A percentile compares a stretch with the other conserved stretches of the same genome.
Conservation (phyloP, 1,139 yeast species). For the Candida buenavistaensis region DNA sequence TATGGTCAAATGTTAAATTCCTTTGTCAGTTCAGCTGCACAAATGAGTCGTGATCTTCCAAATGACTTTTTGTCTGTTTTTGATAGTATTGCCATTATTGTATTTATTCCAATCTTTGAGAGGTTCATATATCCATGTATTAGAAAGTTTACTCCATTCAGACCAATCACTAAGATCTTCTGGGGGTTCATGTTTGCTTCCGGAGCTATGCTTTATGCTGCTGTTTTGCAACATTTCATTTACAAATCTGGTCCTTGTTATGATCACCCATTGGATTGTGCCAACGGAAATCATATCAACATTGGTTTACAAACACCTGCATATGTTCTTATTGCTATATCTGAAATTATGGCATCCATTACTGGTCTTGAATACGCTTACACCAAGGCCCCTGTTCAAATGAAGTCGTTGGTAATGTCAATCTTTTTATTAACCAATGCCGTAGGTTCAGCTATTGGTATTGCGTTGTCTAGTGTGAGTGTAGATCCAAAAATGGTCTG, state of each 20-base stretch:
- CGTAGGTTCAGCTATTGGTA: constrained; percentile 70
- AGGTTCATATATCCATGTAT: constrained; percentile 52
- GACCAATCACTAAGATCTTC: constrained; percentile 70
- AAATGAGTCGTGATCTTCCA: constrained; percentile 64
- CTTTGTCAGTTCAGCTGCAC: constrained; percentile 58
- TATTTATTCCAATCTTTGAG: constrained; percentile 62
- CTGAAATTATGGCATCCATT: constrained; percentile 65
- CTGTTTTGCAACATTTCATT: no score
- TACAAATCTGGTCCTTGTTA: constrained; percentile 50
- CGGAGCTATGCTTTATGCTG: constrained; percentile 48
- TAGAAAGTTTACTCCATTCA: constrained; percentile 56
- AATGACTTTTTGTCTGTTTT: constrained; percentile 64
- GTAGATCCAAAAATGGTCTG: constrained; percentile 68
- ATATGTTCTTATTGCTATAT: constrained; percentile 58
- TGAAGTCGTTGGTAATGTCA: constrained; percentile 69
- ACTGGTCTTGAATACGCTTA: constrained; percentile 71
- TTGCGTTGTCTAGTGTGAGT: constrained; percentile 66
- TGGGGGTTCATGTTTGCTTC: constrained; percentile 74
- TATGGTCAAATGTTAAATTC: constrained; percentile 66
- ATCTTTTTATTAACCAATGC: constrained; percentile 63
- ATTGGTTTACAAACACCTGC: constrained; percentile 68
- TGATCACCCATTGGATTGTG: constrained; percentile 51
- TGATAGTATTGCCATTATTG: constrained; percentile 58
- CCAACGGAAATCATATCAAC: constrained; percentile 48
- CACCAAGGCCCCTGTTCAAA: constrained; percentile 64